Base-by-base conservation (phyloP, 345 rosid genomes). In the Atalantia buxifolia region DNA sequence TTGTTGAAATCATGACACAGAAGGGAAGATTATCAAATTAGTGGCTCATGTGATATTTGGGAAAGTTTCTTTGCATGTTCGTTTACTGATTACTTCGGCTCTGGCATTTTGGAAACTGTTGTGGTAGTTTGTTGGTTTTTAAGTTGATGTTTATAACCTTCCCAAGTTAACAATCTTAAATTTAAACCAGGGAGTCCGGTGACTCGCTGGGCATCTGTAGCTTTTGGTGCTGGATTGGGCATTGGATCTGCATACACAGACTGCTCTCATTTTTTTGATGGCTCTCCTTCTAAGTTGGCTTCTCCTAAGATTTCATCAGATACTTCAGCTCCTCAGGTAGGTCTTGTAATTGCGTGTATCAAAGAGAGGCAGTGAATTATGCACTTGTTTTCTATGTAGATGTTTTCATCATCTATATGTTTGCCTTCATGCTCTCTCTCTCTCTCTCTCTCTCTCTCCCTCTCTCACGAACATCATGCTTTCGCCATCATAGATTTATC, bases 211-310 rank as follows among this genome's bases (percentile, higher is more conserved):
- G 95, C 97, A 22, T 85, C 97, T 59, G 83, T 96, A 71, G 97
- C 98, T 25, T 92, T 96, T 66, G 98, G 98, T 82, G 97, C 99
- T 77, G 98, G 99, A 62, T 71, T 91, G 53, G 99, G 98, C 65
- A 84, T 94, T 84, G 99, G 99, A 45, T 94, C 98, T 63, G 97
- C 99, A 8, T 93, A 90, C 81, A 76, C 92, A 0, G 98, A 94
- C 45, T 94, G 97, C 79, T 85, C 90, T 83, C 93, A 66, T 65
- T 67, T 84, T 65, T 94, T 94, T 77, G 79, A 84, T 78, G 92
- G 89, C 21, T 84, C 88, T n/a, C 82, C 92, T 71, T 76, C 87
- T 13, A 78, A 86, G 55, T 77, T 83, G 71, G 75, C 85, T 3
- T 73, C 95, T 84, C 84, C 87, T 24, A 83, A 86, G 77, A 69